A percentile compares a stretch with the other conserved stretches of the same genome.
These are phyloP conservation scores for Colletotrichum chrysophilum DNA, from an alignment of 2,329 filamentous ascomycete species.

Conservation along the genomic window DNA sequence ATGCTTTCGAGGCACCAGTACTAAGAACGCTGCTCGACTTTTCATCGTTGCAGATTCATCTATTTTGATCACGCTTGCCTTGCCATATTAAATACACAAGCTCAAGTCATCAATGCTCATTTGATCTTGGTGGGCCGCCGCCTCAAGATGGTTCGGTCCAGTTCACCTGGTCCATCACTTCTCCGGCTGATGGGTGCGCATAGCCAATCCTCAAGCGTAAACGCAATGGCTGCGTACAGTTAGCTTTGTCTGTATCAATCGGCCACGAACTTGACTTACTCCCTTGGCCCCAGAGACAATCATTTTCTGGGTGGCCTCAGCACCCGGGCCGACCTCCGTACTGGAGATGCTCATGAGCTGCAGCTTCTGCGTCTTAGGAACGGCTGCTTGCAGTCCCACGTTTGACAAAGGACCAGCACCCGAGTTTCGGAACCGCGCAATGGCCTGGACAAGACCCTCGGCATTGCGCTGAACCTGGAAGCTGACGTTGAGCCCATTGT, in stretches of 20 bases:
- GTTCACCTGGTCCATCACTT: conserved; percentile 91
- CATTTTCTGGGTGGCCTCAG: conserved; percentile 91
- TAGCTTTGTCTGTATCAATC: not conserved
- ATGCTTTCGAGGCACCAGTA: not conserved
- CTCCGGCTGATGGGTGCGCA: conserved; percentile 69
- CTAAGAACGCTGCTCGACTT: not conserved
- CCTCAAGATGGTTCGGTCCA: conserved; percentile 80
- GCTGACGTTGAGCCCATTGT: conserved; percentile 81
- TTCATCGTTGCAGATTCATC: conserved; percentile 1
- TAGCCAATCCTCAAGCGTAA: conserved; percentile 87
- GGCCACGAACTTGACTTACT: conserved; percentile 65
- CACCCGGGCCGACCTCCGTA: conserved; percentile 74
- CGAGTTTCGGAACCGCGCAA: conserved; percentile 85
- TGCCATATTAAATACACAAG: conserved; percentile 12
- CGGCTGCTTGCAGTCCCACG: conserved; percentile 90
- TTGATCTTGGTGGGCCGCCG: not conserved
- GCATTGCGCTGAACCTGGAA: conserved; percentile 85
- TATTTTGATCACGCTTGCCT: conserved; percentile 14
- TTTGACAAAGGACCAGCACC: conserved; percentile 69
- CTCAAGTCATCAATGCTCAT: not conserved
- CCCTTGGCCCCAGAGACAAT: conserved; percentile 84
- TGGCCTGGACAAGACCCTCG: conserved; percentile 79
- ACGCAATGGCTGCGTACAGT: conserved; percentile 70
- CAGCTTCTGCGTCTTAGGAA: conserved; percentile 94
- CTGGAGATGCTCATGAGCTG: conserved; percentile 90